Evolutionary conservation across 192 early-diverging fungal species (phyloP).

Genomic region (Mortierella alpina): DNA sequence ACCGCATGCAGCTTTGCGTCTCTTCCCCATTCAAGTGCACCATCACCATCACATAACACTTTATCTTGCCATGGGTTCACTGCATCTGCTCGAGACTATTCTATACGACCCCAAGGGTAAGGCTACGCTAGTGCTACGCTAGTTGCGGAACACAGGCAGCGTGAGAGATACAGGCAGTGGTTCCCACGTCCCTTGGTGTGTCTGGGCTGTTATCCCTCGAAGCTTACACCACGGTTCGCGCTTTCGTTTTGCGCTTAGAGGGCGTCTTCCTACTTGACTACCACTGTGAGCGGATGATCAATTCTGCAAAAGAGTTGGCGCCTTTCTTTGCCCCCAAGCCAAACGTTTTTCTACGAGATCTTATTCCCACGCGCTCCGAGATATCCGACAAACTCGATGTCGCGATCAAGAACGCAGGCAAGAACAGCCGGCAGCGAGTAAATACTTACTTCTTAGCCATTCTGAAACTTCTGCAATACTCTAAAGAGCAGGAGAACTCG

Average conservation of each 20-base stretch:
- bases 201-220: not conserved
- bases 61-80: conserved; percentile 7
- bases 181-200: not conserved
- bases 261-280: conserved; percentile 45
- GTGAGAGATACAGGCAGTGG: not conserved
- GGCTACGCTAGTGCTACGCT: not conserved
- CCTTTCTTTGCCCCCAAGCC: conserved; percentile 16
- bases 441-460: not conserved
- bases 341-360: conserved; percentile 28
- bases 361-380: conserved; percentile 45
- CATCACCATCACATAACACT: not conserved
- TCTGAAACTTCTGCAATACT: not conserved
- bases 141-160: not conserved
- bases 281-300: conserved; percentile 48
- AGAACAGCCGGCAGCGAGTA: conserved; percentile 34
- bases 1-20: not conserved
- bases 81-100: conserved; percentile 43
- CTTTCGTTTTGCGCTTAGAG: conserved; percentile 6
- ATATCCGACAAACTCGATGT: conserved; percentile 29
- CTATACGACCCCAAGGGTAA: conserved; percentile 49
- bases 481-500: not conserved
- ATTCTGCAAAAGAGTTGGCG: conserved; percentile 36
- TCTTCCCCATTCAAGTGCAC: not conserved
- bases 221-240: not conserved
- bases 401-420: conserved; percentile 38